phyloP scores from a whole-genome alignment of 768 basidiomycete species.

The Trametes cubensis region DNA sequence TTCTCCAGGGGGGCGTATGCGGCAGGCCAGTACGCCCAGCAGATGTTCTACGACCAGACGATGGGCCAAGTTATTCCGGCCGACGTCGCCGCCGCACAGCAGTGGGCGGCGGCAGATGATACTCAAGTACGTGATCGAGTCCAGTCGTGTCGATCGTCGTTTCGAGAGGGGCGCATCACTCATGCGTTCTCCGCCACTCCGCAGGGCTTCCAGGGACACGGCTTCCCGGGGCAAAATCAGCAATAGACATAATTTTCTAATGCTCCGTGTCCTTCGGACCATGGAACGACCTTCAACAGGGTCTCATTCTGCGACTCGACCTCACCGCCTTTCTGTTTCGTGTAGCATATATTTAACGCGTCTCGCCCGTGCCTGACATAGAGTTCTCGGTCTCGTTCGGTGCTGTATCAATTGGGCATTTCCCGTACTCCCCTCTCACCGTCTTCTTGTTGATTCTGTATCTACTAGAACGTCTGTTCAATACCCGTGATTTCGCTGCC shows the following conservation, averaged over 20 bases:
- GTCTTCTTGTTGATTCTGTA: not conserved
- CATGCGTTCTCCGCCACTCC: not conserved
- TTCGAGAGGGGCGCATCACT: conserved; percentile 9
- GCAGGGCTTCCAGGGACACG: conserved; percentile 13
- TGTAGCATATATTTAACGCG: conserved; percentile 24
- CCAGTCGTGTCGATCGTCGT: conserved; percentile 2
- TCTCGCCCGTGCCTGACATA: not conserved
- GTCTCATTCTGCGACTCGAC: not conserved
- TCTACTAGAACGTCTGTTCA: not conserved
- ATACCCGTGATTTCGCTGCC: not conserved
- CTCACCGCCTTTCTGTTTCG: not conserved
- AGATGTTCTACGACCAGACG: conserved; percentile 16
- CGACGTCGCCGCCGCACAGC: conserved; percentile 12
- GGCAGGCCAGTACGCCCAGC: conserved; percentile 13
- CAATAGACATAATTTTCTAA: conserved; percentile 10
- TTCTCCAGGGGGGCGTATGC: not conserved
- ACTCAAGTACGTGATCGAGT: conserved; percentile 7
- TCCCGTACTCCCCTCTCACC: not conserved
- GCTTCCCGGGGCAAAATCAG: conserved; percentile 11
- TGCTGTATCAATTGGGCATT: not conserved
- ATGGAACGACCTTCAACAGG: not conserved
- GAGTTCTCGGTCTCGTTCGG: not conserved
- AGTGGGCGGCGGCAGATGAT: conserved; percentile 9
- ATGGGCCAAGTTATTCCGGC: conserved; percentile 17
- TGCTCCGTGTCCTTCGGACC: not conserved